These are phyloP conservation scores for Capronia americana DNA, from an alignment of 2,329 filamentous ascomycete species.

Conservation along the genomic window DNA sequence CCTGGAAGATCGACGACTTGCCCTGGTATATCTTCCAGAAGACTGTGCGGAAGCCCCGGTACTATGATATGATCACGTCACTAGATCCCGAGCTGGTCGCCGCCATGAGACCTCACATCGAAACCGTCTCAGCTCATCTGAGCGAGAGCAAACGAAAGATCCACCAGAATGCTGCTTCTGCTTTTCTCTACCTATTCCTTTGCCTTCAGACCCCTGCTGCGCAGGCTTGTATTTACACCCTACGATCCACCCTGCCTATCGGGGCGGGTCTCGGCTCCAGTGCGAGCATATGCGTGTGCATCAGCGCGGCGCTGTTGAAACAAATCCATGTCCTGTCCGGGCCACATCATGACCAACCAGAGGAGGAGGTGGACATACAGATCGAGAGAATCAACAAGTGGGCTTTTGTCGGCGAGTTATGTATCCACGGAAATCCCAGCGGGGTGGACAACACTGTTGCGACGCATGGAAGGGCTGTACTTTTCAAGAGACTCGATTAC, in stretches of 20 bases:
- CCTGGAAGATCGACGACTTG: constrained; percentile 90
- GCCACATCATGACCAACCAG: constrained; percentile 88
- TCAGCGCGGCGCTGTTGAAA: constrained; percentile 80
- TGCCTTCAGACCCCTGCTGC: constrained; percentile 81
- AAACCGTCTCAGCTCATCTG: constrained; percentile 69
- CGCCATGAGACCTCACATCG: constrained; percentile 80
- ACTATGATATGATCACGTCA: constrained; percentile 85
- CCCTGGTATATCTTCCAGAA: constrained; percentile 85
- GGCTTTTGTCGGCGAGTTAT: constrained; percentile 97
- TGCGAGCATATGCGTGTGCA: constrained; percentile 89
- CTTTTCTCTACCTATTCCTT: constrained; percentile 92
- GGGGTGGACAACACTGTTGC: constrained; percentile 97
- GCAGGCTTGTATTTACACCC: constrained; percentile 82
- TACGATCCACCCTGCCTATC: constrained; percentile 93
- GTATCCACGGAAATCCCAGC: constrained; percentile 95
- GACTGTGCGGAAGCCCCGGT: constrained; percentile 87
- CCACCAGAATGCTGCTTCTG: constrained; percentile 78
- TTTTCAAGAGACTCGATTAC: constrained; percentile 84
- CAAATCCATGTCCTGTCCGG: constrained; percentile 88
- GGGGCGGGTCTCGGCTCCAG: constrained; percentile 90
- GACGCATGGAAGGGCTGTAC: constrained; percentile 89
- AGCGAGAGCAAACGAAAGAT: constrained; percentile 79
- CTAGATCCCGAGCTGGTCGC: constrained; percentile 83
- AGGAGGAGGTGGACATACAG: constrained; percentile 85
- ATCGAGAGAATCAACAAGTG: constrained; percentile 95